Base-by-base conservation (phyloP, 2,329 filamentous ascomycete genomes). In the Ascochyta clinopodiicola region DNA sequence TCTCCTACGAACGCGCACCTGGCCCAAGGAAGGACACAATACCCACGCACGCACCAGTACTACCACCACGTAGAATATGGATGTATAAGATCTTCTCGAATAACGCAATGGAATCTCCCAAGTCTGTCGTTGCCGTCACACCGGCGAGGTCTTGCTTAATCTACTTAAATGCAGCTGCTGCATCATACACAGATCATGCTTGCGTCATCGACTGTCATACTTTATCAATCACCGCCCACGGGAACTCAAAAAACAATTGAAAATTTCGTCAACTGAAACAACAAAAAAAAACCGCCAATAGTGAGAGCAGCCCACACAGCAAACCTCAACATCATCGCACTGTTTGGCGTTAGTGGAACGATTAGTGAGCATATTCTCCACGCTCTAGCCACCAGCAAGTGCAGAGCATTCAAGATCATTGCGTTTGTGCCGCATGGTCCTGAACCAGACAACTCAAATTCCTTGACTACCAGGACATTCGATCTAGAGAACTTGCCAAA, bases 301-400 rank as follows among this genome's bases (percentile, higher is more conserved):
- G 19, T 12, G 39, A 32, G 12, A 17, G 25, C 9, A 38, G 35
- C 38, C 38, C 31, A 32, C 8, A 39, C 40, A 37, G 24, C 38
- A 13, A 50, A 53, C 43, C 34, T 32, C 27, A 36, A 3, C 2
- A 31, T 36, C 0, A 35, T 56, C 21, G 58, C 60, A 6, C 34
- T 60, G 21, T 62, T 67, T 36, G 55, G 62, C 19, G 57, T 51
- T 24, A 60, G 56, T 19, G 56, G 55, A n/a, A 59, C 62, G 21
- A 57, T 68, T 13, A 53, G 57, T 17, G 34, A 51, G 17, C 49
- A 17, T 13, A 65, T 61, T 25, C 42, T 66, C 5, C 8, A 35
- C 6, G 48, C 37, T 9, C 27, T 60, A 8, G 17, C 24, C 13
- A 34, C 51, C 13, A 47, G 38, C 25, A 44, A 57, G 15, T 32